phyloP scores from a whole-genome alignment of 2,329 filamentous ascomycete species.

The Fusarium setosum region DNA sequence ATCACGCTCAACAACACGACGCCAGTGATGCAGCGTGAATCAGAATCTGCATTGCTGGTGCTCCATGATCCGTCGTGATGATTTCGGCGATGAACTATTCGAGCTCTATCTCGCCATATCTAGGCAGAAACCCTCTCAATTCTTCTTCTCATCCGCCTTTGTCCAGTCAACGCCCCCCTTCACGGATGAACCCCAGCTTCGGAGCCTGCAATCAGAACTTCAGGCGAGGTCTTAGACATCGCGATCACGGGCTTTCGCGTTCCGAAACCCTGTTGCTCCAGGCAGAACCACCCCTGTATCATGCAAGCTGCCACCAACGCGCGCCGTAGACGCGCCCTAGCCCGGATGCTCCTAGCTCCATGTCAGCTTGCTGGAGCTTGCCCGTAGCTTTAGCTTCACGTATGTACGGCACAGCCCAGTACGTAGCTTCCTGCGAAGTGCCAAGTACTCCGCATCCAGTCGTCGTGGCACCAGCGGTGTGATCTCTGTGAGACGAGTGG shows the following conservation, averaged over 20 bases:
- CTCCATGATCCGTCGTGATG: slow-evolving; percentile 8
- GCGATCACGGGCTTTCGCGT: slow-evolving; percentile 42
- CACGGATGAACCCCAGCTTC: neutral
- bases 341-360: slow-evolving; percentile 10
- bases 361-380: slow-evolving; percentile 9
- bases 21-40: slow-evolving; percentile 33
- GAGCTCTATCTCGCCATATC: neutral
- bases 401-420: neutral
- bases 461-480: slow-evolving; percentile 5
- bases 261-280: slow-evolving; percentile 21
- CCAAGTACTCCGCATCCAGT: slow-evolving; percentile 6
- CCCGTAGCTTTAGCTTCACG: neutral
- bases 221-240: neutral
- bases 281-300: slow-evolving; percentile 38
- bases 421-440: no score
- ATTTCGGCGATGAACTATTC: slow-evolving; percentile 17
- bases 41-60: slow-evolving; percentile 24
- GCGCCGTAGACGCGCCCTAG: slow-evolving; percentile 27
- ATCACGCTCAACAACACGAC: slow-evolving; percentile 20
- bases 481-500: neutral
- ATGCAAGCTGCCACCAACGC: slow-evolving; percentile 14
- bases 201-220: neutral
- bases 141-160: neutral
- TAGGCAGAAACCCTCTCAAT: slow-evolving; percentile 25
- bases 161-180: no score